These are phyloP conservation scores for Calonectria hongkongensis DNA, from an alignment of 2,329 filamentous ascomycete species.

Conservation along the genomic window DNA sequence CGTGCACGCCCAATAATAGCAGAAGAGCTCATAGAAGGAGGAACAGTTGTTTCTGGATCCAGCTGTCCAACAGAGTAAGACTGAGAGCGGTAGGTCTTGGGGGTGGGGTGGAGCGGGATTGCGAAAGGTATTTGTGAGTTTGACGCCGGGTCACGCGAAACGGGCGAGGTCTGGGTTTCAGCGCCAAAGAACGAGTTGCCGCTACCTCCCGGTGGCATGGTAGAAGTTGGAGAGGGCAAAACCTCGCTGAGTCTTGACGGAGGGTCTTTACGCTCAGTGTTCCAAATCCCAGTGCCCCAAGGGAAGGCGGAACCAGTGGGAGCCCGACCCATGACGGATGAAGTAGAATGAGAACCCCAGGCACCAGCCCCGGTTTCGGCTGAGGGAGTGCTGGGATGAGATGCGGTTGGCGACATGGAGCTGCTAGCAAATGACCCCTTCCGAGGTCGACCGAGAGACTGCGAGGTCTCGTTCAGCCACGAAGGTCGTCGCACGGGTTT, in stretches of 20 bases:
- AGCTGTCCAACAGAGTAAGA: conserved; percentile 97
- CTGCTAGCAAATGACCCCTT: conserved; percentile 86
- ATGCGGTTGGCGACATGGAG: conserved; percentile 86
- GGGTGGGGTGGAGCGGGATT: conserved; percentile 91
- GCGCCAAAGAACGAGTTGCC: conserved; percentile 69
- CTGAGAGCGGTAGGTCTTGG: conserved; percentile 95
- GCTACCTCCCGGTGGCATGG: conserved; percentile 66
- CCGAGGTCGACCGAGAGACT: conserved; percentile 76
- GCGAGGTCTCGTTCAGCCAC: conserved; percentile 90
- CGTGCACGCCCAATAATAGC: conserved; percentile 72
- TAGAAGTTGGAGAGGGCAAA: conserved; percentile 83
- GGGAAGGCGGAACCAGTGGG: conserved; percentile 74
- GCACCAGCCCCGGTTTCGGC: conserved; percentile 73
- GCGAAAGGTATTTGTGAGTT: conserved; percentile 86
- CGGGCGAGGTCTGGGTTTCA: conserved; percentile 71
- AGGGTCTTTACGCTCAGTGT: conserved; percentile 84
- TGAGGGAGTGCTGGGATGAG: conserved; percentile 87
- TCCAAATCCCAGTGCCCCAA: conserved; percentile 91
- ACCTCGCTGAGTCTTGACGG: conserved; percentile 85
- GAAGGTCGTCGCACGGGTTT: conserved; percentile 84
- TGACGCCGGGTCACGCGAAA: conserved; percentile 70
- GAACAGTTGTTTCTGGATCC: conserved; percentile 77
- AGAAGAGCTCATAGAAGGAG: conserved; percentile 66
- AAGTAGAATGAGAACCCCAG: conserved; percentile 73
- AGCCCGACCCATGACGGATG: conserved; percentile 69